These are phyloP conservation scores for Xylaria curta DNA, from an alignment of 495 filamentous ascomycete genomes.

Conservation along the genomic window DNA sequence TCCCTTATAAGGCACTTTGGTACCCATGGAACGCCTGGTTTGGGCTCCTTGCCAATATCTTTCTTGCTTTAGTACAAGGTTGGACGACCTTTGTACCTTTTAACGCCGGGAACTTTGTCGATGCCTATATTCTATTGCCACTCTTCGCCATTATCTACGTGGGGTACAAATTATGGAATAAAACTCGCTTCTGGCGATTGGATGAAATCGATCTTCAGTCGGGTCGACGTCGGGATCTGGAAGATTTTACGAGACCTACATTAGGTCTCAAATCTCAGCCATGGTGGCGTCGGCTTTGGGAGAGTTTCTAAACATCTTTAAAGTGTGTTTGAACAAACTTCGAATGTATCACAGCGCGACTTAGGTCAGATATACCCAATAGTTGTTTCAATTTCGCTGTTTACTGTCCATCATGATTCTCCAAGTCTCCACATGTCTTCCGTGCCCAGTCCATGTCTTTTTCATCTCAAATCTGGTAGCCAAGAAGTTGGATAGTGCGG, in stretches of 20 bases:
- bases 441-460: no score
- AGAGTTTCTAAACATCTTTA: conserved; percentile 15
- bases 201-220: conserved; percentile 67
- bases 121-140: conserved; percentile 71
- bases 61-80: conserved; percentile 71
- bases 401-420: neutral
- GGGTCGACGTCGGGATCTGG: conserved; percentile 58
- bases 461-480: neutral
- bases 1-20: conserved; percentile 64
- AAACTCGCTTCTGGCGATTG: conserved; percentile 58
- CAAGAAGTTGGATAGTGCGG: neutral
- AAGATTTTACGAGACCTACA: conserved; percentile 36
- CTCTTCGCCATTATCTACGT: conserved; percentile 66
- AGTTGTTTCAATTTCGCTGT: neutral
- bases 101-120: conserved; percentile 64
- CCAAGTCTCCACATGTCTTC: neutral
- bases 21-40: conserved; percentile 71
- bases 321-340: neutral
- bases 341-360: neutral
- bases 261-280: neutral
- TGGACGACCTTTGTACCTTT: conserved; percentile 62
- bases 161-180: conserved; percentile 64
- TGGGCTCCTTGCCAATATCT: conserved; percentile 63
- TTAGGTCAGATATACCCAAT: conserved; percentile 11
- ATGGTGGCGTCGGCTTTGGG: conserved; percentile 22